These are phyloP conservation scores for Pestalotiopsis sp. DNA, from an alignment of 2,329 filamentous ascomycete genomes.

Conservation along the genomic window DNA sequence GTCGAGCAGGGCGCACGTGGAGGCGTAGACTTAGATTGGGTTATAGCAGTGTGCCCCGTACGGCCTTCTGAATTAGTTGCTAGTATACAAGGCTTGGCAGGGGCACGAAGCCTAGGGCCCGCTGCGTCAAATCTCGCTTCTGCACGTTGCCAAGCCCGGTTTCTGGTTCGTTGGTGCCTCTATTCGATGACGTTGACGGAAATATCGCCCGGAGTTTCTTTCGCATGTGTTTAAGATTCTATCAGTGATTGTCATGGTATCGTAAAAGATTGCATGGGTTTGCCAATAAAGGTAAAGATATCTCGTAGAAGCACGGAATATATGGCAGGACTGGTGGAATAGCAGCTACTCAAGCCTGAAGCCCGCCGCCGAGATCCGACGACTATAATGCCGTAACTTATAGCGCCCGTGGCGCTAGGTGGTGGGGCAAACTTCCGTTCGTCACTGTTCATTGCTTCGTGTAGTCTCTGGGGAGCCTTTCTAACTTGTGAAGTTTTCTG, in stretches of 20 bases:
- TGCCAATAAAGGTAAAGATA: background rate
- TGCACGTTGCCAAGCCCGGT: constrained; percentile 1
- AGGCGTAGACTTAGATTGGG: background rate
- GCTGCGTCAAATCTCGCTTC: background rate
- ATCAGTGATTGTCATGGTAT: background rate
- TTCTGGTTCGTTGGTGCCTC: background rate
- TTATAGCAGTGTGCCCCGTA: background rate
- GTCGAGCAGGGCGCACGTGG: background rate
- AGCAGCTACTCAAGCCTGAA: background rate
- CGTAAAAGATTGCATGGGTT: background rate
- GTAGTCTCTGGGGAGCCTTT: no score
- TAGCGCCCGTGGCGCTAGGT: no score
- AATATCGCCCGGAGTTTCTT: background rate
- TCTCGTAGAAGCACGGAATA: background rate
- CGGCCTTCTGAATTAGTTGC: background rate
- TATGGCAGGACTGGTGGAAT: background rate
- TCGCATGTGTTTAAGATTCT: background rate
- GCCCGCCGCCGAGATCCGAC: background rate
- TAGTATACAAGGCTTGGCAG: constrained; percentile 1
- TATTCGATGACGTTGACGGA: background rate
- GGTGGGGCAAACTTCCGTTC: no score
- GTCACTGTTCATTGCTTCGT: no score
- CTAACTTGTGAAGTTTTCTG: no score
- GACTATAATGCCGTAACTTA: background rate
- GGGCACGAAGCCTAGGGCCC: background rate